A percentile compares a stretch with the other conserved stretches of the same genome.
These are phyloP conservation scores for Venturia oleaginea DNA, from an alignment of 2,329 filamentous ascomycete genomes.

Conservation along the genomic window DNA sequence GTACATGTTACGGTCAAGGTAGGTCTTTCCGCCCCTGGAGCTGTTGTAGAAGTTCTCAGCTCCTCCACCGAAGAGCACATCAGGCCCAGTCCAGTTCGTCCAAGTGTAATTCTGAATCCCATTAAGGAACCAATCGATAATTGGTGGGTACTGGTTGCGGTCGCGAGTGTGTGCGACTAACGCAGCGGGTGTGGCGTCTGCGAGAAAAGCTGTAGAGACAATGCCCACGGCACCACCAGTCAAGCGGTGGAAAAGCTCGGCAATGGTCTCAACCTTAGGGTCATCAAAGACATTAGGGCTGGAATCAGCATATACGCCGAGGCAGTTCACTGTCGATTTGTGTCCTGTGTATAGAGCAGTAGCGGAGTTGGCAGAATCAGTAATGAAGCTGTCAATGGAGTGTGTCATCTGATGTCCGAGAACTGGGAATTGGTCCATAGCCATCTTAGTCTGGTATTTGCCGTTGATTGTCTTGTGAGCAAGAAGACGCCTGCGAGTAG, in stretches of 20 bases:
- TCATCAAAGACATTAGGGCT: slow-evolving; percentile 67
- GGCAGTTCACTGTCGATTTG: slow-evolving; percentile 73
- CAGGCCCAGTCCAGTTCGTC: slow-evolving; percentile 64
- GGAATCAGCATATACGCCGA: slow-evolving; percentile 74
- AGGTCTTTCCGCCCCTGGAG: slow-evolving; percentile 50
- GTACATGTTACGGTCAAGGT: slow-evolving; percentile 63
- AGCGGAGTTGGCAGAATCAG: slow-evolving; percentile 77
- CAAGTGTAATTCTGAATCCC: slow-evolving; percentile 74
- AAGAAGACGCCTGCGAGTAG: slow-evolving; percentile 50
- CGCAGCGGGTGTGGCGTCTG: slow-evolving; percentile 74
- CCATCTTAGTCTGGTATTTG: slow-evolving; percentile 65
- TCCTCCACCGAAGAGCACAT: slow-evolving; percentile 75
- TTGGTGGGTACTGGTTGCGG: slow-evolving; percentile 58
- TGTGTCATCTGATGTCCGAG: slow-evolving; percentile 83
- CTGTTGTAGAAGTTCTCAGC: slow-evolving; percentile 65
- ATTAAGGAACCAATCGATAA: slow-evolving; percentile 68
- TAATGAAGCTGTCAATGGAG: slow-evolving; percentile 77
- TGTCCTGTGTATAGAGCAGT: slow-evolving; percentile 75
- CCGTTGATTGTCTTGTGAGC: slow-evolving; percentile 78
- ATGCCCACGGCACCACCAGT: slow-evolving; percentile 50
- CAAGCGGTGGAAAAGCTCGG: slow-evolving; percentile 65
- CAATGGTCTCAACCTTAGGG: slow-evolving; percentile 76
- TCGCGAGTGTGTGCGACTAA: slow-evolving; percentile 63
- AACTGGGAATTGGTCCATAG: slow-evolving; percentile 74
- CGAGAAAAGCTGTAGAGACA: slow-evolving; percentile 72